Evolutionary conservation across 116 monocot genomes (phyloP).

Genomic region (Posidonia oceanica): DNA sequence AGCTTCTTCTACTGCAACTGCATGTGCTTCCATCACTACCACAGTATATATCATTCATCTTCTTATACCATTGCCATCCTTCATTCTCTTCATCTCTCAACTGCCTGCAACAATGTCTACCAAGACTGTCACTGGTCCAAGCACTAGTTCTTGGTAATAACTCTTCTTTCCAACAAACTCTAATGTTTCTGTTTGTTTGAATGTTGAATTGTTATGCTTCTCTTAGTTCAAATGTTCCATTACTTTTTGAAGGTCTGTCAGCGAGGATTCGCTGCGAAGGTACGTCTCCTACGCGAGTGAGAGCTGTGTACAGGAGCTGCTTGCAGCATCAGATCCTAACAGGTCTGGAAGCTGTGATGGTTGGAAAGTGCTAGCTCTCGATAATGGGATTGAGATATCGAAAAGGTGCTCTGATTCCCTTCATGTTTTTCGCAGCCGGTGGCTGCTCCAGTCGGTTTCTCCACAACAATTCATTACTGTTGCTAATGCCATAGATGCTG

Average conservation of each 20-base stretch:
- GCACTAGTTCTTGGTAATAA: slow-evolving; percentile 19
- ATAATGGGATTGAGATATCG: slow-evolving; percentile 69
- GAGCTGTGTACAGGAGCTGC: slow-evolving; percentile 83
- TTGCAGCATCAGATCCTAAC: slow-evolving; percentile 43
- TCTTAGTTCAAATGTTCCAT: not conserved
- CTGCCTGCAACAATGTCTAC: not conserved
- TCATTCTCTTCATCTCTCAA: not conserved
- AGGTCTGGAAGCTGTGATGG: slow-evolving; percentile 20
- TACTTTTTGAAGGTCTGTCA: slow-evolving; percentile 50
- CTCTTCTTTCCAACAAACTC: not conserved
- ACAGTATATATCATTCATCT: not conserved
- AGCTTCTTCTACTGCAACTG: slow-evolving; percentile 13
- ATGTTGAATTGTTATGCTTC: not conserved
- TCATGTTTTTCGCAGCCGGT: slow-evolving; percentile 57
- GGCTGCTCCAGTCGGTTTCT: slow-evolving; percentile 51
- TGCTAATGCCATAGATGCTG: slow-evolving; percentile 73
- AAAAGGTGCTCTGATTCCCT: slow-evolving; percentile 35
- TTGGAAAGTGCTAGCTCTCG: slow-evolving; percentile 50
- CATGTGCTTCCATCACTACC: slow-evolving; percentile 19
- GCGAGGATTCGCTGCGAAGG: slow-evolving; percentile 81
- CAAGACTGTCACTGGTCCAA: slow-evolving; percentile 1
- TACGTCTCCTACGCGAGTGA: slow-evolving; percentile 77
- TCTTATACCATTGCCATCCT: not conserved
- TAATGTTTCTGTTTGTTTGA: not conserved
- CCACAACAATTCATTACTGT: slow-evolving; percentile 64